A percentile compares a stretch with the other conserved stretches of the same genome.
Evolutionary conservation across 2,329 filamentous ascomycete species (phyloP).

Genomic region (Ambrosiella beaveri): DNA sequence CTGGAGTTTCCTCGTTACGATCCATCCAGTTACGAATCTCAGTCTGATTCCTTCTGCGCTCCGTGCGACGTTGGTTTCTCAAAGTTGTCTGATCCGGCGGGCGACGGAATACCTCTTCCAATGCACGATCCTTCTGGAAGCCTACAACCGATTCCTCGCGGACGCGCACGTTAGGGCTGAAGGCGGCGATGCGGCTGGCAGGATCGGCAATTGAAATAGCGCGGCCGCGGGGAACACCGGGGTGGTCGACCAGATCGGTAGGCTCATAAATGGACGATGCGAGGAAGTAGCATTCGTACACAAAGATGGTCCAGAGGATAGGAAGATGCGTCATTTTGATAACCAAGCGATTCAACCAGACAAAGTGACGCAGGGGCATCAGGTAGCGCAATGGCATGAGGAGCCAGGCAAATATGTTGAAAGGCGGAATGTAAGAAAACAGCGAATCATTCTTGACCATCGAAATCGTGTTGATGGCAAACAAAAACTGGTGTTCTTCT

Average conservation of each 20-base stretch:
- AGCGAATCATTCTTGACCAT: constrained; percentile 97
- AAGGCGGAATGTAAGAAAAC: constrained; percentile 83
- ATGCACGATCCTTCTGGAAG: constrained; percentile 71
- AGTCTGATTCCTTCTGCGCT: constrained; percentile 57
- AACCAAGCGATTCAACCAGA: constrained; percentile 71
- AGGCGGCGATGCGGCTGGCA: constrained; percentile 40
- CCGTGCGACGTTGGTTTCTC: constrained; percentile 41
- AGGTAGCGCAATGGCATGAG: constrained; percentile 67
- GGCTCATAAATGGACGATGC: constrained; percentile 62
- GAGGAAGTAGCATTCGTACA: constrained; percentile 70
- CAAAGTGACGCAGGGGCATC: constrained; percentile 65
- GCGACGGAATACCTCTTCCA: constrained; percentile 78
- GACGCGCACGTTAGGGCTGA: constrained; percentile 54
- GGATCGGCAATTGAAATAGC: constrained; percentile 41
- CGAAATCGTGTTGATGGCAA: constrained; percentile 90
- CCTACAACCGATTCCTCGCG: constrained; percentile 78
- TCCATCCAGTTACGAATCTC: constrained; percentile 89
- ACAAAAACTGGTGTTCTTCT: constrained; percentile 82
- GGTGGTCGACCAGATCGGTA: constrained; percentile 67
- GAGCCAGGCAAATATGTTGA: constrained; percentile 82
- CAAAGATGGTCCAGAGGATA: constrained; percentile 67
- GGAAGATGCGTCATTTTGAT: constrained; percentile 88
- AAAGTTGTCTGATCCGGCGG: constrained; percentile 48
- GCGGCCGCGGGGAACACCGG: constrained; percentile 31
- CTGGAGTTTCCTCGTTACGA: constrained; percentile 33